Percentiles rank a stretch among this genome's conserved stretches.
phyloP scores from a whole-genome alignment of 2,329 filamentous ascomycete genomes.

The Mycosphaerella sp. region DNA sequence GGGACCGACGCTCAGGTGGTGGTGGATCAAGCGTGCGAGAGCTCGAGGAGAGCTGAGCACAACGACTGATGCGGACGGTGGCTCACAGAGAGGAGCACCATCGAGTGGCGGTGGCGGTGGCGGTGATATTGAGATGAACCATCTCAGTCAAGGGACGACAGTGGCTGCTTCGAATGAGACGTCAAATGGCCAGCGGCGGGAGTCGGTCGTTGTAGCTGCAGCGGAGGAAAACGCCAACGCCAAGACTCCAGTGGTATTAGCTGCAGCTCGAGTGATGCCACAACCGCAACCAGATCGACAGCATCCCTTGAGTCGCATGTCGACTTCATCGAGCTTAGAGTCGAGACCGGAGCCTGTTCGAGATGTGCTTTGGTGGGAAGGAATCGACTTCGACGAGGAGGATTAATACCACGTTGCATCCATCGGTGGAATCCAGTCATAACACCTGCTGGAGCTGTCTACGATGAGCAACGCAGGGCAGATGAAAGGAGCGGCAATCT shows the following conservation, averaged over 20 bases:
- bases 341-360: not conserved
- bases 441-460: not conserved
- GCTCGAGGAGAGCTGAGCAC: not conserved
- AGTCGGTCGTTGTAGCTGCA: not conserved
- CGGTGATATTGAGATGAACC: not conserved
- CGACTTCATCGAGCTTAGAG: not conserved
- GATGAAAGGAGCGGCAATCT: not conserved
- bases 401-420: conserved; percentile 1
- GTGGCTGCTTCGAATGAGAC: not conserved
- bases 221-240: not conserved
- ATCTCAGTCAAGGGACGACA: not conserved
- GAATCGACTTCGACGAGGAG: not conserved
- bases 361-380: conserved; percentile 6
- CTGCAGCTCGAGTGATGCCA: not conserved
- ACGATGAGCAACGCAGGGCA: not conserved
- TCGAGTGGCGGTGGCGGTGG: not conserved
- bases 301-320: not conserved
- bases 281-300: not conserved
- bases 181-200: not conserved
- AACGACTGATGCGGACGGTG: not conserved
- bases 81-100: not conserved
- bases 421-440: conserved; percentile 1
- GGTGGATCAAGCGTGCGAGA: not conserved
- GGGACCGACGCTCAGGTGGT: not conserved
- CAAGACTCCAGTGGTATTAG: not conserved